Conservation (phyloP, 768 basidiomycete genomes). For the Mrakia gelida region DNA sequence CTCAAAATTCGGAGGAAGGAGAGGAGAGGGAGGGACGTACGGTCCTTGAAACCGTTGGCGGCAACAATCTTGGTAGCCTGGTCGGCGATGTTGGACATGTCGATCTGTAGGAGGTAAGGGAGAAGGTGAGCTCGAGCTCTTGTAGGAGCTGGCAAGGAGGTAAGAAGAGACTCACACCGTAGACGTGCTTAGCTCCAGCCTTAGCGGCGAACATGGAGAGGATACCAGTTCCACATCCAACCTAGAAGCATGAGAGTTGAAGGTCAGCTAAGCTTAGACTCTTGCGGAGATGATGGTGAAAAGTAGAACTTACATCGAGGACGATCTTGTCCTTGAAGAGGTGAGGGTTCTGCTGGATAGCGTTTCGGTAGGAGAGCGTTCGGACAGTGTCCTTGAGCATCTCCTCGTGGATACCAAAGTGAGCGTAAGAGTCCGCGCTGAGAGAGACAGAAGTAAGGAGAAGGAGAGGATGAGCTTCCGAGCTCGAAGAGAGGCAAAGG, state of each 20-base stretch:
- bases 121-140: constrained; percentile 18
- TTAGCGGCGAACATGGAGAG: constrained; percentile 97
- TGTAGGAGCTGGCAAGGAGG: constrained; percentile 12
- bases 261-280: too few species aligned
- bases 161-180: constrained; percentile 60
- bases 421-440: constrained; percentile 89
- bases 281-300: not conserved
- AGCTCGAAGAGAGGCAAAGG: too few species aligned
- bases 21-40: constrained; percentile 51
- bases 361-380: constrained; percentile 88
- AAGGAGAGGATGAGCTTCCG: constrained; percentile 12
- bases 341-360: constrained; percentile 90
- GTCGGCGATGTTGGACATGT: constrained; percentile 99
- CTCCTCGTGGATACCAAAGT: constrained; percentile 97
- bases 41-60: constrained; percentile 91
- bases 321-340: constrained; percentile 95
- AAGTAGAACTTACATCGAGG: constrained; percentile 57
- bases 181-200: constrained; percentile 88
- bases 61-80: constrained; percentile 96
- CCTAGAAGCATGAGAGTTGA: constrained; percentile 42
- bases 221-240: constrained; percentile 97
- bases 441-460: not conserved
- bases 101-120: constrained; percentile 58
- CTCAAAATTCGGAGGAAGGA: constrained; percentile 13
- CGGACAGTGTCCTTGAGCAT: constrained; percentile 97